Evolutionary conservation across 306 rosid genomes (phyloP).

Genomic region (Pueraria montana): DNA sequence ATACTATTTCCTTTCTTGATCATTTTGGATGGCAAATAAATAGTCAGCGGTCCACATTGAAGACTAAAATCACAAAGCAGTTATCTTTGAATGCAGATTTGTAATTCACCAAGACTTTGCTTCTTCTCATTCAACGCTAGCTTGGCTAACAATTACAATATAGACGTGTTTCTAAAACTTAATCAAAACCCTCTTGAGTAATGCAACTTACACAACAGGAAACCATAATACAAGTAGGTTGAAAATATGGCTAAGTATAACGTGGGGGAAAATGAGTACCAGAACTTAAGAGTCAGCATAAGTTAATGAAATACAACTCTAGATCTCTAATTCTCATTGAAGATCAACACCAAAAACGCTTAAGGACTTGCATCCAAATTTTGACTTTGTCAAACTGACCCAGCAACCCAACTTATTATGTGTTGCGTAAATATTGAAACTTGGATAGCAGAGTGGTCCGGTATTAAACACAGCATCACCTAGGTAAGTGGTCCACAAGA

Average conservation of each 20-base stretch:
- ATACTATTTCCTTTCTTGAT: background rate
- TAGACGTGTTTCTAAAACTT: no score
- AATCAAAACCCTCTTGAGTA: background rate
- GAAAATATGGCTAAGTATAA: background rate
- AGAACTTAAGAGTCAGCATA: background rate
- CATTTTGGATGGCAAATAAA: background rate
- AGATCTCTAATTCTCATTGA: background rate
- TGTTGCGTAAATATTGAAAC: slow-evolving; percentile 17
- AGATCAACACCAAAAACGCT: background rate
- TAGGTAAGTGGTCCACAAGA: slow-evolving; percentile 13
- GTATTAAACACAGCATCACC: slow-evolving; percentile 2
- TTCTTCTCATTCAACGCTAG: background rate
- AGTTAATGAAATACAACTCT: background rate
- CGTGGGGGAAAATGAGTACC: no score
- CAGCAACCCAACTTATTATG: slow-evolving; percentile 15
- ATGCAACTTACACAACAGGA: background rate
- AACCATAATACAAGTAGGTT: background rate
- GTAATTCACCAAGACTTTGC: background rate
- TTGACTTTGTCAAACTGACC: slow-evolving; percentile 4
- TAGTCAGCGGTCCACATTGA: background rate
- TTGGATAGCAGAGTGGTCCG: slow-evolving; percentile 5
- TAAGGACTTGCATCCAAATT: background rate
- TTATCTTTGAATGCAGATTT: slow-evolving; percentile 29
- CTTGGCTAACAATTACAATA: background rate
- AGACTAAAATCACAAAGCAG: background rate